These are phyloP conservation scores for Umbilicaria muhlenbergii DNA, from an alignment of 495 filamentous ascomycete species.

Conservation along the genomic window DNA sequence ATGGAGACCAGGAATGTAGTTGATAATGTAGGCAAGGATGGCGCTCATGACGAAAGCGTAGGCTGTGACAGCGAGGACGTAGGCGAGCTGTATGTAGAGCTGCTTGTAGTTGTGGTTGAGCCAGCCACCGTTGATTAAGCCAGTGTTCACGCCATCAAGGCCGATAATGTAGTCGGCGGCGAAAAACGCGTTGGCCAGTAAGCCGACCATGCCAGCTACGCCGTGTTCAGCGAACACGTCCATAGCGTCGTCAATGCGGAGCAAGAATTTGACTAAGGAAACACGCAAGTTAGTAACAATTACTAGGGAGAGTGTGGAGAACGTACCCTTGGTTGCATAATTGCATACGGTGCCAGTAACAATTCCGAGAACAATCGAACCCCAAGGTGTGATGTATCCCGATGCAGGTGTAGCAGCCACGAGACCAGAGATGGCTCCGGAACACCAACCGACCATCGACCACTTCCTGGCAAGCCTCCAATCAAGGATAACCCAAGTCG, in stretches of 20 bases:
- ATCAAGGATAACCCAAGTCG: slow-evolving; percentile 86
- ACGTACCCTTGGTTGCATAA: slow-evolving; percentile 72
- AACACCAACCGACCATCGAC: slow-evolving; percentile 99
- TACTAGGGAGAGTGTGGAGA: slow-evolving; percentile 15
- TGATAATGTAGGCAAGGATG: slow-evolving; percentile 69
- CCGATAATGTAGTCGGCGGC: slow-evolving; percentile 80
- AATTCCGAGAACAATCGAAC: slow-evolving; percentile 69
- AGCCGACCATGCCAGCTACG: slow-evolving; percentile 81
- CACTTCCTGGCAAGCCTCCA: slow-evolving; percentile 91
- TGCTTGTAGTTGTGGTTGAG: slow-evolving; percentile 78
- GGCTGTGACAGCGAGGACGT: slow-evolving; percentile 55
- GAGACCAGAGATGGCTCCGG: slow-evolving; percentile 76
- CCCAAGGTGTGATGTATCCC: slow-evolving; percentile 82
- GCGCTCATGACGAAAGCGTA: slow-evolving; percentile 80
- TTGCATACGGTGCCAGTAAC: slow-evolving; percentile 79
- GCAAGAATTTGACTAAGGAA: slow-evolving; percentile 71
- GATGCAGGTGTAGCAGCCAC: slow-evolving; percentile 87
- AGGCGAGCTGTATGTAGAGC: slow-evolving; percentile 84
- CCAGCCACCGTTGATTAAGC: slow-evolving; percentile 57
- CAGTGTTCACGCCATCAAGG: slow-evolving; percentile 83
- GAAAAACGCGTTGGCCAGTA: slow-evolving; percentile 88
- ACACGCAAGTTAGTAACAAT: slow-evolving; percentile 18
- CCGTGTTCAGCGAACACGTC: slow-evolving; percentile 98
- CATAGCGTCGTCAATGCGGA: slow-evolving; percentile 91
- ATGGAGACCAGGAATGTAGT: slow-evolving; percentile 76